A percentile compares a stretch with the other conserved stretches of the same genome.
phyloP scores from a whole-genome alignment of 2,329 filamentous ascomycete species.

The Lithohypha guttulata region DNA sequence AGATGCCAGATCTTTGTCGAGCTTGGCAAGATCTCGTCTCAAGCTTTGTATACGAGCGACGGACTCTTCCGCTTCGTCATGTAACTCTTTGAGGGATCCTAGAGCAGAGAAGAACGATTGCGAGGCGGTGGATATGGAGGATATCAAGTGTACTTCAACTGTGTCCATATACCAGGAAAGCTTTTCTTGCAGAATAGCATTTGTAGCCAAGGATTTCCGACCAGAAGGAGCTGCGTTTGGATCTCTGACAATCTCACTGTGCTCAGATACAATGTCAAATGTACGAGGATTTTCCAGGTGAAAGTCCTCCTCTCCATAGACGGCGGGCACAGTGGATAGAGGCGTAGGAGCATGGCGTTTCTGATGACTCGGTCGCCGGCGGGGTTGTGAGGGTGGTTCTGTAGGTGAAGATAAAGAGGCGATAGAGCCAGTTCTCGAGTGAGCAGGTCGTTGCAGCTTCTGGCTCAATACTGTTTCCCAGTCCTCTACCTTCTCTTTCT shows the following conservation, averaged over 20 bases:
- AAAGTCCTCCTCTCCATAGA: conserved; percentile 94
- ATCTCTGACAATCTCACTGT: conserved; percentile 79
- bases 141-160: conserved; percentile 91
- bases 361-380: conserved; percentile 42
- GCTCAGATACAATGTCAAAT: conserved; percentile 92
- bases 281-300: conserved; percentile 91
- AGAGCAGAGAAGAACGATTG: conserved; percentile 93
- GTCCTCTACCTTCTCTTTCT: conserved; percentile 37
- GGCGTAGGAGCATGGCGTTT: conserved; percentile 66
- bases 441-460: conserved; percentile 31
- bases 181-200: conserved; percentile 95
- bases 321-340: conserved; percentile 77
- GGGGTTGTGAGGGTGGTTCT: conserved; percentile 29
- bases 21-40: conserved; percentile 63
- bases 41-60: conserved; percentile 75
- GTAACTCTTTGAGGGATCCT: conserved; percentile 79
- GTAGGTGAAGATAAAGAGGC: conserved; percentile 36
- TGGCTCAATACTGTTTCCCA: conserved; percentile 39
- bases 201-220: conserved; percentile 83
- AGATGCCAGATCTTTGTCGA: conserved; percentile 79
- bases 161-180: conserved; percentile 99
- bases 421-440: conserved; percentile 30
- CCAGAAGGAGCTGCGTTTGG: conserved; percentile 47
- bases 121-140: conserved; percentile 89
- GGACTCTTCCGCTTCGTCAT: conserved; percentile 84